phyloP scores from a whole-genome alignment of 495 filamentous ascomycete genomes.

The Podospora comata region DNA sequence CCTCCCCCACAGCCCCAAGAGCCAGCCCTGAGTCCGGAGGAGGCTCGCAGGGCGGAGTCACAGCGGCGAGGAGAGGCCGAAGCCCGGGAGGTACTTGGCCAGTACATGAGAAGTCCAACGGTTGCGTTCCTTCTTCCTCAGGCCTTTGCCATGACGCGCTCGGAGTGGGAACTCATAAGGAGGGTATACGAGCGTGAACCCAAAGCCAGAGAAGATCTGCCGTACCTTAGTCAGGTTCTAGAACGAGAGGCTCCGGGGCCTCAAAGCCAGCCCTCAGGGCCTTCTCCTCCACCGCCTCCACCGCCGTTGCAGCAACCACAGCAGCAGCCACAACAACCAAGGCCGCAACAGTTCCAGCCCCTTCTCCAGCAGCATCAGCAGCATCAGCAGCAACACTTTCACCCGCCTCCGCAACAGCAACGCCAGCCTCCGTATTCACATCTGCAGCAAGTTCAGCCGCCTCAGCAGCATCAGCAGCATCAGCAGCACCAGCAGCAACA shows the following conservation, averaged over 20 bases:
- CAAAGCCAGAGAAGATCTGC: slow-evolving; percentile 44
- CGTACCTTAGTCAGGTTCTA: slow-evolving; percentile 46
- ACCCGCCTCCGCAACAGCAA: slow-evolving; percentile 4
- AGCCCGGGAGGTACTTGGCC: slow-evolving; percentile 58
- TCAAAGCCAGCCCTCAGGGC: background rate
- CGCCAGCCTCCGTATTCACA: slow-evolving; percentile 14
- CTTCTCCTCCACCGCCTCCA: background rate
- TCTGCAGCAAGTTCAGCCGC: slow-evolving; percentile 17
- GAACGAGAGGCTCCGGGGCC: slow-evolving; percentile 37
- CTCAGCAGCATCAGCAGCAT: slow-evolving; percentile 8
- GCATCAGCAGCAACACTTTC: slow-evolving; percentile 8
- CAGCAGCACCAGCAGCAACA: slow-evolving; percentile 17
- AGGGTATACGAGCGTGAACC: slow-evolving; percentile 56
- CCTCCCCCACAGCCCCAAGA: slow-evolving; percentile 30
- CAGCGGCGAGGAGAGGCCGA: slow-evolving; percentile 45
- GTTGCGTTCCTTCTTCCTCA: slow-evolving; percentile 66
- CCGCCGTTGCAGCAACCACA: slow-evolving; percentile 15
- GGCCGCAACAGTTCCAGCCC: background rate
- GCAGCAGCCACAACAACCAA: slow-evolving; percentile 10
- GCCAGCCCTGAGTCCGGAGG: slow-evolving; percentile 8
- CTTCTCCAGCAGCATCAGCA: slow-evolving; percentile 12
- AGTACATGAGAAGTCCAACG: slow-evolving; percentile 56
- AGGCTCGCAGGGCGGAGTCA: slow-evolving; percentile 40
- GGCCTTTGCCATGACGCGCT: slow-evolving; percentile 57
- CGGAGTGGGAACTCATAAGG: slow-evolving; percentile 63